A percentile compares a stretch with the other conserved stretches of the same genome.
Evolutionary conservation across 257 asterid genomes (phyloP).

Genomic region (Solanum chmielewskii): DNA sequence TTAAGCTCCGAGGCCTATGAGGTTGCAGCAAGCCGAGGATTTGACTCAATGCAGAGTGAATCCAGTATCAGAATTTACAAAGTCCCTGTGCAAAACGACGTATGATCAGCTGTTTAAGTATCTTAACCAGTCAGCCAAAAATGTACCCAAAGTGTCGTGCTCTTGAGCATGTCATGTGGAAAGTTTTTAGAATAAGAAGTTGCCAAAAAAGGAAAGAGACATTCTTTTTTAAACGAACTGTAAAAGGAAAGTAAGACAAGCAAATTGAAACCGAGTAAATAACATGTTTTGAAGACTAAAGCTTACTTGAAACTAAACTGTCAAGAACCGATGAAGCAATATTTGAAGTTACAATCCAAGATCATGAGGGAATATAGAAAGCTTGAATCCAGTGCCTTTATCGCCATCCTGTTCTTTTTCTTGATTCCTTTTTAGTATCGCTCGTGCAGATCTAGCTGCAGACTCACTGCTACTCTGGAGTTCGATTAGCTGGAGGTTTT

Average conservation of each 20-base stretch:
- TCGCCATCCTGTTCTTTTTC: neutral
- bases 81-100: neutral
- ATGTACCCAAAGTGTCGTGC: neutral
- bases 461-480: neutral
- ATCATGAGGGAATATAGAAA: slow-evolving; percentile 10
- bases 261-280: neutral
- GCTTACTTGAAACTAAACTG: neutral
- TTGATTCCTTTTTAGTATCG: neutral
- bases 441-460: slow-evolving; percentile 20
- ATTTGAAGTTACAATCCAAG: neutral
- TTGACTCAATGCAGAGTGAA: neutral
- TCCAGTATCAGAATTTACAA: neutral
- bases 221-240: neutral
- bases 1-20: neutral
- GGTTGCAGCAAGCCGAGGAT: neutral
- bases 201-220: neutral
- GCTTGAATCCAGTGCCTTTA: neutral
- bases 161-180: neutral
- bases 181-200: neutral
- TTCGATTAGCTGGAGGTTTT: slow-evolving; percentile 9
- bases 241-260: neutral
- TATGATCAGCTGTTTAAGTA: neutral
- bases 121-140: neutral
- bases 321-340: neutral
- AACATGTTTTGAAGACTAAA: neutral